Evolutionary conservation across 192 early-diverging fungal genomes (phyloP).

Genomic region (Coemansia sp.): DNA sequence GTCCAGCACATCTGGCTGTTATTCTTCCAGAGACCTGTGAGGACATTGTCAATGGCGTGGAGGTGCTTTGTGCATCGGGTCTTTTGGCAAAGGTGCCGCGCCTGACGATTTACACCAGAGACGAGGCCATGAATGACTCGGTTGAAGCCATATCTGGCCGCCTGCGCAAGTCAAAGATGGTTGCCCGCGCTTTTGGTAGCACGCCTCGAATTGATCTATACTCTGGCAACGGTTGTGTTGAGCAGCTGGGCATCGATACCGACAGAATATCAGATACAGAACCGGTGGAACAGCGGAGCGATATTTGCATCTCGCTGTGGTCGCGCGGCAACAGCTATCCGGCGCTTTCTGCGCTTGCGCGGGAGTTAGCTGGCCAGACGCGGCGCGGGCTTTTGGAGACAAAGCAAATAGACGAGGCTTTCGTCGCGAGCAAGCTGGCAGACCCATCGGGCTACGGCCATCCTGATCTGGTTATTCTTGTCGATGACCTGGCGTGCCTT

Average conservation of each 20-base stretch:
- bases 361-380: slow-evolving; percentile 19
- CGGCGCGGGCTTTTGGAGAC: slow-evolving; percentile 14
- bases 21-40: slow-evolving; percentile 29
- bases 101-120: slow-evolving; percentile 44
- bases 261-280: not conserved
- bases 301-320: slow-evolving; percentile 41
- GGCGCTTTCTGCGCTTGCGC: slow-evolving; percentile 22
- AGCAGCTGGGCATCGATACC: slow-evolving; percentile 9
- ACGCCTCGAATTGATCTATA: slow-evolving; percentile 34
- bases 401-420: slow-evolving; percentile 17
- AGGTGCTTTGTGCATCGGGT: slow-evolving; percentile 41
- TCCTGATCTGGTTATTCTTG: slow-evolving; percentile 43
- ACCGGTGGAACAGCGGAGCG: not conserved
- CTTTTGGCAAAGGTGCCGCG: slow-evolving; percentile 41
- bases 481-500: slow-evolving; percentile 38
- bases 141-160: slow-evolving; percentile 30
- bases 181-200: slow-evolving; percentile 29
- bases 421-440: slow-evolving; percentile 15
- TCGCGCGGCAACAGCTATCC: slow-evolving; percentile 47
- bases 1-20: slow-evolving; percentile 42
- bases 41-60: slow-evolving; percentile 26
- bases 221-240: not conserved
- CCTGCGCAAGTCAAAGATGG: slow-evolving; percentile 46
- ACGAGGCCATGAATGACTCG: slow-evolving; percentile 18
- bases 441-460: slow-evolving; percentile 29